Evolutionary conservation across 2,329 filamentous ascomycete genomes (phyloP).

Genomic region (Paraconiothyrium brasiliense): DNA sequence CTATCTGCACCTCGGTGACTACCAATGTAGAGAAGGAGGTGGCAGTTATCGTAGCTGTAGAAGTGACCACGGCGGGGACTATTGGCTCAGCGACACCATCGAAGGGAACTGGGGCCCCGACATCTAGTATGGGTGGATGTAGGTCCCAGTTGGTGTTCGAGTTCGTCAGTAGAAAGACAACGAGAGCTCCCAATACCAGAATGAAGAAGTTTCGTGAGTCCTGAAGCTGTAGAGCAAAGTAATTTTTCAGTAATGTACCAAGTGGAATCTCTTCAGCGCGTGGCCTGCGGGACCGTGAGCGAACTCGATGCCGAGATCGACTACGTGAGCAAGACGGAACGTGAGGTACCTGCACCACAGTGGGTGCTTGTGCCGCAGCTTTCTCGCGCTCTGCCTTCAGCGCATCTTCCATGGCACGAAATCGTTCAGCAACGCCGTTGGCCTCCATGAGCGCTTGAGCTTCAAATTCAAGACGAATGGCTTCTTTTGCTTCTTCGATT

Average conservation of each 20-base stretch:
- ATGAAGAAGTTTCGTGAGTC: constrained; percentile 65
- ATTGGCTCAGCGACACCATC: constrained; percentile 10
- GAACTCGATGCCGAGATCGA: constrained; percentile 20
- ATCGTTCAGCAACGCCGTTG: constrained; percentile 38
- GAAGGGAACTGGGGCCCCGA: background rate
- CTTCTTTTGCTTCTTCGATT: constrained; percentile 45
- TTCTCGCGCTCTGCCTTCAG: constrained; percentile 31
- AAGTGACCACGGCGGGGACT: constrained; percentile 22
- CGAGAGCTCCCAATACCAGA: constrained; percentile 54
- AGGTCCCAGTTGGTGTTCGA: constrained; percentile 24
- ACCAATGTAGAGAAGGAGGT: constrained; percentile 39
- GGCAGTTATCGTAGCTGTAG: constrained; percentile 36
- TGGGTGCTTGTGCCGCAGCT: constrained; percentile 6
- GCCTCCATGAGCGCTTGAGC: constrained; percentile 41
- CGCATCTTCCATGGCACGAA: constrained; percentile 40
- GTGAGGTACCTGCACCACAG: constrained; percentile 12
- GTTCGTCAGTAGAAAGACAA: constrained; percentile 52
- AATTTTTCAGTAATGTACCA: constrained; percentile 62
- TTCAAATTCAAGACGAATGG: constrained; percentile 43
- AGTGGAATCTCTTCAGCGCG: constrained; percentile 59
- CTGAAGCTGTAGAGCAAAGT: constrained; percentile 60
- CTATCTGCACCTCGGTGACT: constrained; percentile 29
- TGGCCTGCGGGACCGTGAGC: constrained; percentile 22
- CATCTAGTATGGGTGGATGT: constrained; percentile 17
- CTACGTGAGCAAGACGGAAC: constrained; percentile 19